Conservation (phyloP, 2,329 filamentous ascomycete species). For the Mariannaea elegans region DNA sequence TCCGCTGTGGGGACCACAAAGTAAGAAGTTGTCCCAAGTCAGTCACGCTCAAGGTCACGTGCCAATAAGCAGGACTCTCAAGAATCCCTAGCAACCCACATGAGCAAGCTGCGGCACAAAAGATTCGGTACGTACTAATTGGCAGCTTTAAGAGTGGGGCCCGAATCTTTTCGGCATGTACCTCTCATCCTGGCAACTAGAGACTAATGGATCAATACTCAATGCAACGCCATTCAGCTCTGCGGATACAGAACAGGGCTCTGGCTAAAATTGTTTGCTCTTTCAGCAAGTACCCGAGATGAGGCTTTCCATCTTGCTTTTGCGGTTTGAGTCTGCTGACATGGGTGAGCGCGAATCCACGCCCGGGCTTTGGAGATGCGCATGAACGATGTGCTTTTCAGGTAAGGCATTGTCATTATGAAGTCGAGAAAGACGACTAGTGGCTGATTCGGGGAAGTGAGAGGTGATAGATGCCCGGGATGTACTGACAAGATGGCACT, state of each 20-base stretch:
- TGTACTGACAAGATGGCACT: constrained; percentile 3
- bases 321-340: constrained; percentile 23
- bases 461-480: not conserved
- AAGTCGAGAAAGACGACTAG: not conserved
- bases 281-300: constrained; percentile 33
- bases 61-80: too few relatives aligned
- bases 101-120: too few relatives aligned
- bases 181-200: constrained; percentile 24
- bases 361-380: constrained; percentile 12
- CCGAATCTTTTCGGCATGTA: constrained; percentile 36
- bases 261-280: constrained; percentile 17
- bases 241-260: constrained; percentile 31
- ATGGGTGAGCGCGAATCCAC: constrained; percentile 12
- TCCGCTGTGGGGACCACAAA: too few relatives aligned
- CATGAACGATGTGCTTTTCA: constrained; percentile 20
- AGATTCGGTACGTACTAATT: constrained; percentile 6
- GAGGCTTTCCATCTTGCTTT: constrained; percentile 36
- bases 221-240: constrained; percentile 38
- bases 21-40: too few relatives aligned
- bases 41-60: too few relatives aligned
- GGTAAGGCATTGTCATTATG: not conserved
- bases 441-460: not conserved
- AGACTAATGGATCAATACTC: constrained; percentile 26
- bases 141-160: constrained; percentile 24
- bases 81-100: too few relatives aligned